phyloP scores from a whole-genome alignment of 2,329 filamentous ascomycete genomes.

The Magnaporthiopsis rhizophila region DNA sequence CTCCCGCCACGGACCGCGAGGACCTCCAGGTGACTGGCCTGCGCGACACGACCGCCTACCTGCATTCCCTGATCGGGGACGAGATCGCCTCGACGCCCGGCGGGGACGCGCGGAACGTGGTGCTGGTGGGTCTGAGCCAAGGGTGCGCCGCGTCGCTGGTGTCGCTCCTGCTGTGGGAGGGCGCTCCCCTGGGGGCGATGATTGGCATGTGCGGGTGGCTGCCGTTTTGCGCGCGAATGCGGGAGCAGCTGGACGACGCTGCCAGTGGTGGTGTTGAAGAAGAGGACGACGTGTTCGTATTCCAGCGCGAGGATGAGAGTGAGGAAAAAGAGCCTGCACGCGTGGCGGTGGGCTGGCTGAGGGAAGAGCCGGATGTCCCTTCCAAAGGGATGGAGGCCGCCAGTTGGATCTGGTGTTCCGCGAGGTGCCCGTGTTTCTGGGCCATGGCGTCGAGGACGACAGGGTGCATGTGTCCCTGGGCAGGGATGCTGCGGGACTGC shows the following conservation, averaged over 20 bases:
- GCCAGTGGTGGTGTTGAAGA: constrained; percentile 4
- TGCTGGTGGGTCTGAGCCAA: constrained; percentile 45
- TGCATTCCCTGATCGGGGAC: constrained; percentile 25
- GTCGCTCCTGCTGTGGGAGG: constrained; percentile 35
- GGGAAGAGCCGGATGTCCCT: constrained; percentile 16
- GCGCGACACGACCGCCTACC: constrained; percentile 29
- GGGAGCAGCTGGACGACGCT: constrained; percentile 12
- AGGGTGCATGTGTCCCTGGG: constrained; percentile 31
- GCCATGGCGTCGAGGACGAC: constrained; percentile 34
- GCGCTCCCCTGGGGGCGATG: constrained; percentile 26
- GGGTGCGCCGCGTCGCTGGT: constrained; percentile 40
- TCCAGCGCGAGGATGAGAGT: constrained; percentile 6
- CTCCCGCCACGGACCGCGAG: constrained; percentile 11
- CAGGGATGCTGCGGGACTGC: constrained; percentile 21
- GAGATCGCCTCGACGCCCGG: constrained; percentile 10
- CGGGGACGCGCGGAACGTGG: constrained; percentile 26
- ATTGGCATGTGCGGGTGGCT: constrained; percentile 39
- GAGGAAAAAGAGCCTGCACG: not conserved
- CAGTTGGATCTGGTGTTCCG: constrained; percentile 7
- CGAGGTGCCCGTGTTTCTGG: constrained; percentile 33
- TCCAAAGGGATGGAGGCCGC: not conserved
- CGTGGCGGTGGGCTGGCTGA: constrained; percentile 10
- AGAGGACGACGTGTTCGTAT: constrained; percentile 13
- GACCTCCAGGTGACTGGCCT: constrained; percentile 32
- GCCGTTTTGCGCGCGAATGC: constrained; percentile 28